These are phyloP conservation scores for Coemansia sp. DNA, from an alignment of 192 early-diverging fungal genomes.

Conservation along the genomic window DNA sequence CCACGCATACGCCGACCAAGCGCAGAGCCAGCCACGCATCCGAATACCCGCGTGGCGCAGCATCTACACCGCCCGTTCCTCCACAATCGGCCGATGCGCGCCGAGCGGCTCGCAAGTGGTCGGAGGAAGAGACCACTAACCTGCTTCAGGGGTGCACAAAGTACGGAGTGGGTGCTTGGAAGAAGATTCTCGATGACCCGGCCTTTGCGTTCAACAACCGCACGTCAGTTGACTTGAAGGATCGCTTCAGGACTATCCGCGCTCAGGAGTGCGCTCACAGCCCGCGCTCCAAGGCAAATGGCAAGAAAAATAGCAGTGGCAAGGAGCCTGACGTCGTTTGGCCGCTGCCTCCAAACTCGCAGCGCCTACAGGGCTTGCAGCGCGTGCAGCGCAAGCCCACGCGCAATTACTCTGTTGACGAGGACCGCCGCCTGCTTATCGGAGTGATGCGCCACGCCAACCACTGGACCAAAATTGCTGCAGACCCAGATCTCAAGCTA, in stretches of 20 bases:
- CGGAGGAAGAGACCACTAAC: constrained; percentile 47
- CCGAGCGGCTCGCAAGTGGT: constrained; percentile 50
- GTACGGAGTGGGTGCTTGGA: constrained; percentile 54
- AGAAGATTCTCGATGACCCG: constrained; percentile 51
- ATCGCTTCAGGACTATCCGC: constrained; percentile 52
- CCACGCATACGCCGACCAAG: constrained; percentile 21
- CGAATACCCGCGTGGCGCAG: constrained; percentile 2
- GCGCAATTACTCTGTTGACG: constrained; percentile 51
- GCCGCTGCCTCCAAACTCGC: constrained; percentile 51
- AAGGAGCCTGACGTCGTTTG: constrained; percentile 54
- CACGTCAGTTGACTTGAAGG: constrained; percentile 53
- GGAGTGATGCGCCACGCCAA: constrained; percentile 49
- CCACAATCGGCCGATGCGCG: constrained; percentile 19
- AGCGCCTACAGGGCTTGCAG: constrained; percentile 49
- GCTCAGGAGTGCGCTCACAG: constrained; percentile 52
- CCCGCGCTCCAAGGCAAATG: constrained; percentile 16
- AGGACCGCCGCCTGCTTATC: constrained; percentile 44
- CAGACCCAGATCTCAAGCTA: constrained; percentile 44
- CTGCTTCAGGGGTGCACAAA: constrained; percentile 44
- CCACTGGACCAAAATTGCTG: constrained; percentile 54
- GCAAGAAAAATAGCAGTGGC: constrained; percentile 3
- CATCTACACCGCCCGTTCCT: neutral
- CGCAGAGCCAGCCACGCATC: constrained; percentile 31
- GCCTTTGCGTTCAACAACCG: constrained; percentile 48
- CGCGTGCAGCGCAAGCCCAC: constrained; percentile 54